These are phyloP conservation scores for Penicillium thymicola DNA, from an alignment of 2,329 filamentous ascomycete genomes.

Conservation along the genomic window DNA sequence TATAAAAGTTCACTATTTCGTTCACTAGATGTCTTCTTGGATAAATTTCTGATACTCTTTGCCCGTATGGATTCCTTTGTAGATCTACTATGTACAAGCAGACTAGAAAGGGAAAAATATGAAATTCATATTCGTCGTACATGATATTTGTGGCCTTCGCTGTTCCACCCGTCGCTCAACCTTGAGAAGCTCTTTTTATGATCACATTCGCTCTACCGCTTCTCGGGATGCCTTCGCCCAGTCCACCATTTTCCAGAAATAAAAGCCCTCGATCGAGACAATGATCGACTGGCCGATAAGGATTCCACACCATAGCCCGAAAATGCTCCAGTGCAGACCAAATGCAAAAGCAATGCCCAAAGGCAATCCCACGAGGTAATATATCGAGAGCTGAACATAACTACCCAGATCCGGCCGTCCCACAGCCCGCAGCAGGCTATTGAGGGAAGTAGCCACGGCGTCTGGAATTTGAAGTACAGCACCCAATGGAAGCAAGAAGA, in stretches of 20 bases:
- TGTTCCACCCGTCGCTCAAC: background rate
- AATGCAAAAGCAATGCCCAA: slow-evolving; percentile 73
- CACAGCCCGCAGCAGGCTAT: slow-evolving; percentile 79
- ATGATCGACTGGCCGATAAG: slow-evolving; percentile 63
- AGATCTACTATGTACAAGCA: background rate
- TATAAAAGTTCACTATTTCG: background rate
- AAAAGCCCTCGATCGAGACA: slow-evolving; percentile 51
- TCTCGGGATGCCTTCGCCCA: slow-evolving; percentile 10
- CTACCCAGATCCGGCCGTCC: slow-evolving; percentile 82
- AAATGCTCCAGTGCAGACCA: slow-evolving; percentile 67
- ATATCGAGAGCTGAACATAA: slow-evolving; percentile 76
- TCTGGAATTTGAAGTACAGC: slow-evolving; percentile 86
- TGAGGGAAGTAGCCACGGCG: slow-evolving; percentile 68
- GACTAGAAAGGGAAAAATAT: no score
- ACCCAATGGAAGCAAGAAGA: slow-evolving; percentile 68
- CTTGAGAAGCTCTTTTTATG: background rate
- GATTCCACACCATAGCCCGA: slow-evolving; percentile 74
- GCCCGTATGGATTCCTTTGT: background rate
- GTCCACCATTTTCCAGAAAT: slow-evolving; percentile 37
- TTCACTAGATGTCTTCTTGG: background rate
- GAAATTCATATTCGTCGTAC: background rate
- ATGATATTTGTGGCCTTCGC: background rate
- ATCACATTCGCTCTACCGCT: slow-evolving; percentile 5
- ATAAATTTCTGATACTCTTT: background rate
- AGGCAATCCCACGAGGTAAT: slow-evolving; percentile 78